phyloP scores from a whole-genome alignment of 2,329 filamentous ascomycete species.

The Colletotrichum viniferum region DNA sequence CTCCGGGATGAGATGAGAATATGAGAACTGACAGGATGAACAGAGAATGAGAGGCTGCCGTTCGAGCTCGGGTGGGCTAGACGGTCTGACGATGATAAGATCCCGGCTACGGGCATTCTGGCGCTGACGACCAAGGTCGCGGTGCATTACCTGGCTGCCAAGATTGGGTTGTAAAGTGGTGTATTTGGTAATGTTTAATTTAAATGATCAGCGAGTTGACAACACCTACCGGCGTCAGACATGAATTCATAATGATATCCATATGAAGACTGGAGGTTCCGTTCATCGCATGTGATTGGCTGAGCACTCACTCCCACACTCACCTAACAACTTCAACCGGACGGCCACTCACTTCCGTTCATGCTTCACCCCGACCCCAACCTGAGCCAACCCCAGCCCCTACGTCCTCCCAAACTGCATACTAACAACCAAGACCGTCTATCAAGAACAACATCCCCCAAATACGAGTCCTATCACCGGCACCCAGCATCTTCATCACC shows the following conservation, averaged over 20 bases:
- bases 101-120: background rate
- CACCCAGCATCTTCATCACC: background rate
- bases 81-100: slow-evolving; percentile 1
- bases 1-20: background rate
- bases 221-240: background rate
- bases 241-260: background rate
- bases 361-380: background rate
- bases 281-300: background rate
- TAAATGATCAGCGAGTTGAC: background rate
- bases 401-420: background rate
- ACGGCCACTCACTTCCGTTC: background rate
- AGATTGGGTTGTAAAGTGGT: background rate
- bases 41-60: background rate
- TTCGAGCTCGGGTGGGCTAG: slow-evolving; percentile 1
- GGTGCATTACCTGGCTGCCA: background rate
- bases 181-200: background rate
- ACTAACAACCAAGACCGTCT: background rate
- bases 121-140: slow-evolving; percentile 1
- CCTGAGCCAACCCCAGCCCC: background rate
- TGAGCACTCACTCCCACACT: background rate
- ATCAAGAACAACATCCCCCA: background rate
- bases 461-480: background rate
- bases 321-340: background rate
- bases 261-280: background rate
- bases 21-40: background rate